Evolutionary conservation across 345 rosid species (phyloP).

Genomic region (Iberis pinnata): DNA sequence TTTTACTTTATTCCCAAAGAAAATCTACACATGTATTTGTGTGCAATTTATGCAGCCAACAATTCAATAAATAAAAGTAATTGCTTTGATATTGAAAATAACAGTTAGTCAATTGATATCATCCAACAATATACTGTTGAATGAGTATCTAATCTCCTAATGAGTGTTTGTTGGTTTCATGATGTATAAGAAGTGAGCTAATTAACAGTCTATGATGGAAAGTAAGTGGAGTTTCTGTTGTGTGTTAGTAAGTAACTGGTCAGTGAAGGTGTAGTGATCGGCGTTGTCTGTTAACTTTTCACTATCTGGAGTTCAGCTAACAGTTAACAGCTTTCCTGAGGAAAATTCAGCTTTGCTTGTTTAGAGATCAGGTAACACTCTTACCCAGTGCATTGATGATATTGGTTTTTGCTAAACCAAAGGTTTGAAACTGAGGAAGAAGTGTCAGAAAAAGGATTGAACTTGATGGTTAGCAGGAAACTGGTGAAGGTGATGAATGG

Average conservation of each 20-base stretch:
- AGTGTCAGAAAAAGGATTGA: conserved; percentile 63
- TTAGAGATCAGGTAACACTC: conserved; percentile 59
- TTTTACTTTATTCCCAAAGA: not conserved
- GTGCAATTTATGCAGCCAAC: not conserved
- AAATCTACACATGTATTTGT: not conserved
- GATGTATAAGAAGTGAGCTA: too few species aligned
- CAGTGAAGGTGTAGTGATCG: too few species aligned
- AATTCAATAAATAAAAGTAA: not conserved
- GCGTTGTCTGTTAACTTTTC: conserved; percentile 50
- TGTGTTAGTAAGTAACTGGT: too few species aligned
- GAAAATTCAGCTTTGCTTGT: conserved; percentile 55
- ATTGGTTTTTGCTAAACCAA: conserved; percentile 44
- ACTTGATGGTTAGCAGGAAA: conserved; percentile 67
- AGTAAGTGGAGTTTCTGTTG: too few species aligned
- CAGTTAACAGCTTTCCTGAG: conserved; percentile 47
- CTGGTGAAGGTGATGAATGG: conserved; percentile 85
- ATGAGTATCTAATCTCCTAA: too few species aligned
- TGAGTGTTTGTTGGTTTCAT: conserved; percentile 74
- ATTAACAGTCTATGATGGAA: too few species aligned
- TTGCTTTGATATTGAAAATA: too few species aligned
- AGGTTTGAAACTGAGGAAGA: conserved; percentile 68
- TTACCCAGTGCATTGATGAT: conserved; percentile 12
- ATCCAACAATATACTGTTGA: too few species aligned
- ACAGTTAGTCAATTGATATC: too few species aligned
- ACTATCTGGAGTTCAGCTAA: conserved; percentile 54